A percentile compares a stretch with the other conserved stretches of the same genome.
phyloP scores from a whole-genome alignment of 352 stramenopile species.

The Globisporangium uncinulatum region DNA sequence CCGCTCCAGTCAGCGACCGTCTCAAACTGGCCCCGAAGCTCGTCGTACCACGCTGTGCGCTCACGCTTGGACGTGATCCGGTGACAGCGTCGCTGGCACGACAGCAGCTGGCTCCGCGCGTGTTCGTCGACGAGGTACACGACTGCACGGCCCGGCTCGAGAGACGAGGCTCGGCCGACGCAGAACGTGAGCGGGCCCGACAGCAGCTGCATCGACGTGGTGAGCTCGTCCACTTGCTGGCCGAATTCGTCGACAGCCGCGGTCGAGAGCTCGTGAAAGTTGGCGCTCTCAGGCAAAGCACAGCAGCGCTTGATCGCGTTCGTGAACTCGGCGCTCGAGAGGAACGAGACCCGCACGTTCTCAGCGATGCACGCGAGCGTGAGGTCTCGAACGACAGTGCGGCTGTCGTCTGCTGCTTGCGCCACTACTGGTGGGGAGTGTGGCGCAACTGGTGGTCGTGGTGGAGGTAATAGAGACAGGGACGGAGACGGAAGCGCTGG shows the following conservation, averaged over 20 bases:
- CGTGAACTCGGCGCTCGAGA: conserved; percentile 6
- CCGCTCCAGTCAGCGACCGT: conserved; percentile 3
- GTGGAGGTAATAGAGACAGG: neutral
- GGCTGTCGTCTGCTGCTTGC: neutral
- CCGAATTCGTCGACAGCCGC: neutral
- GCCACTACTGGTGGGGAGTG: neutral
- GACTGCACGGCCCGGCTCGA: conserved; percentile 1
- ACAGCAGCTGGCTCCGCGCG: conserved; percentile 2
- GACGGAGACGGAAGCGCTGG: neutral
- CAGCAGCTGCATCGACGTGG: conserved; percentile 2
- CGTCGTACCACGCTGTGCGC: conserved; percentile 3
- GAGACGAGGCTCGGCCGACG: conserved; percentile 1
- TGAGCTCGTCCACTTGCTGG: neutral
- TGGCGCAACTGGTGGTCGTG: neutral
- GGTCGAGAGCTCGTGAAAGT: neutral
- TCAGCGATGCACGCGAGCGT: conserved; percentile 9
- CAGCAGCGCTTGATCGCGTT: neutral
- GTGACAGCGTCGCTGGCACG: conserved; percentile 3
- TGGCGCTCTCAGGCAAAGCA: neutral
- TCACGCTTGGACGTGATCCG: neutral
- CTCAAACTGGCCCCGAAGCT: conserved; percentile 3
- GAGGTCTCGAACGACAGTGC: conserved; percentile 1
- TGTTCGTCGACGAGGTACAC: conserved; percentile 13
- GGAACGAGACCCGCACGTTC: conserved; percentile 11
- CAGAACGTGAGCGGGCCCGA: conserved; percentile 7